Evolutionary conservation across 257 asterid genomes (phyloP).

Genomic region (Orobanche coerulescens): DNA sequence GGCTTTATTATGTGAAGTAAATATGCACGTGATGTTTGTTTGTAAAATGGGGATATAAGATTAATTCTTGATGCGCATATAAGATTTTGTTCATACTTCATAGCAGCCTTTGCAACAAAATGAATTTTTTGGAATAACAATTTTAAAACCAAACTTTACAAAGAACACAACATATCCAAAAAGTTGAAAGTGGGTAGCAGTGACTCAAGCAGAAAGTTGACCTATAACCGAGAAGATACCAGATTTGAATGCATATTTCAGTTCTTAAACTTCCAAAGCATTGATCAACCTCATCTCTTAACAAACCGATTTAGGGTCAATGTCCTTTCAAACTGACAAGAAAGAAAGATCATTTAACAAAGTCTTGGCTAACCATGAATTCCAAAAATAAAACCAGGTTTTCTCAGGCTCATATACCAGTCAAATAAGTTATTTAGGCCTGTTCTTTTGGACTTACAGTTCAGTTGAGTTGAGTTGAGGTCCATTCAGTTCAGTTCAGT

Average conservation of each 20-base stretch:
- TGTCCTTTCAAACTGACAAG: slow-evolving; percentile 6
- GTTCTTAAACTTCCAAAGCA: slow-evolving; percentile 6
- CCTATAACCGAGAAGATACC: background rate
- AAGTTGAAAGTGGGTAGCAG: slow-evolving; percentile 9
- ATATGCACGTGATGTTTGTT: background rate
- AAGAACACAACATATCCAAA: background rate
- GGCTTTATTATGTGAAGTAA: background rate
- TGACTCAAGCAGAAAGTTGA: slow-evolving; percentile 11
- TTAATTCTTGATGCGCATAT: too few species aligned
- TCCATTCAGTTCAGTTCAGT: too few species aligned
- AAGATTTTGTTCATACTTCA: too few species aligned
- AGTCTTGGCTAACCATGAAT: background rate
- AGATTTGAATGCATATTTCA: background rate
- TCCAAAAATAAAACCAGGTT: slow-evolving; percentile 3
- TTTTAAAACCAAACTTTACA: background rate
- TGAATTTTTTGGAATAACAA: background rate
- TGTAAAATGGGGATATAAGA: slow-evolving; percentile 7
- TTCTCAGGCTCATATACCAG: background rate
- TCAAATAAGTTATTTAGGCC: background rate
- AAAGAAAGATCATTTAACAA: background rate
- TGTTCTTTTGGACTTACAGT: too few species aligned
- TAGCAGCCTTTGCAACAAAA: background rate
- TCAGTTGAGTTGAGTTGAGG: too few species aligned
- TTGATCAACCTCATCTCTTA: background rate
- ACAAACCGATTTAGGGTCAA: background rate